Evolutionary conservation across 768 basidiomycete species (phyloP).

Genomic region (Suillus subluteus): DNA sequence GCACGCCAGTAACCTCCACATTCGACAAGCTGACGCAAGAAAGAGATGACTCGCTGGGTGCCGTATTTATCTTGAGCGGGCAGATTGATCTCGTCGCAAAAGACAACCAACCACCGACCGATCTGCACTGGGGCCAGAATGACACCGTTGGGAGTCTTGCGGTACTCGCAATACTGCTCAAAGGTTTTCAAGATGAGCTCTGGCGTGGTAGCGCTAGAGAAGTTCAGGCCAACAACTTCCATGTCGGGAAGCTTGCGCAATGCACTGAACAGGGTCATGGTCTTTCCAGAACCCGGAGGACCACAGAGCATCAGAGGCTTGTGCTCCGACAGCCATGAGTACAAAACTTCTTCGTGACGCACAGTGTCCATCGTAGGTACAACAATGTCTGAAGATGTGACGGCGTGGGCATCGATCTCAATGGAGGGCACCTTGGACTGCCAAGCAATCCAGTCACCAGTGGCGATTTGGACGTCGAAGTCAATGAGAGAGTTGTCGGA

Average conservation of each 20-base stretch:
- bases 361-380: constrained; percentile 99
- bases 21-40: constrained; percentile 96
- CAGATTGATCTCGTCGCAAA: constrained; percentile 99
- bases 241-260: constrained; percentile 97
- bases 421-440: constrained; percentile 90
- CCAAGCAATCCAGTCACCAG: constrained; percentile 92
- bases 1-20: constrained; percentile 94
- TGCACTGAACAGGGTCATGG: constrained; percentile 99
- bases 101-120: constrained; percentile 98
- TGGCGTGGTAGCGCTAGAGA: constrained; percentile 97
- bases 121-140: constrained; percentile 93
- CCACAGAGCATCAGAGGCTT: constrained; percentile 98
- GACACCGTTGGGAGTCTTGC: constrained; percentile 98
- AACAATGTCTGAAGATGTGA: constrained; percentile 95
- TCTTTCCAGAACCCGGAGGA: constrained; percentile 99
- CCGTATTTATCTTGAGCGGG: constrained; percentile 98
- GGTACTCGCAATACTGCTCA: constrained; percentile 99
- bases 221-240: constrained; percentile 99
- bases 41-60: constrained; percentile 97
- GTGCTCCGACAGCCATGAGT: constrained; percentile 98
- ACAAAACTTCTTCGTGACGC: constrained; percentile 96
- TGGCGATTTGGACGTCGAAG: constrained; percentile 87
- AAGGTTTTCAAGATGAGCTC: constrained; percentile 99
- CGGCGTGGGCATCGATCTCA: constrained; percentile 95
- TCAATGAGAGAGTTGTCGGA: constrained; percentile 89